Conservation (phyloP, 345 rosid genomes). For the Salix caprea region DNA sequence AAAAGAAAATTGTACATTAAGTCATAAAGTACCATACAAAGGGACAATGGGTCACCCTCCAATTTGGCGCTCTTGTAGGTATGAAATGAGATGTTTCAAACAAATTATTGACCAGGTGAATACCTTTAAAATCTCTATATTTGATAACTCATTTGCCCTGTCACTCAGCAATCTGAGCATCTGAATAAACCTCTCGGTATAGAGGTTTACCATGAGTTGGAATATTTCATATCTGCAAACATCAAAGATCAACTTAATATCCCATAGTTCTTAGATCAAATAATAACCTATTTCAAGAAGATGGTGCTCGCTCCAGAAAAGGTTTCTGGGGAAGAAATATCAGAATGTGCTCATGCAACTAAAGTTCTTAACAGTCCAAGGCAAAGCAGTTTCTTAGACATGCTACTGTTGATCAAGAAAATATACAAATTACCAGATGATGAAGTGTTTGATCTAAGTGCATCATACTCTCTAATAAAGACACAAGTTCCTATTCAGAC, state of each 20-base stretch:
- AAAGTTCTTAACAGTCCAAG: background rate
- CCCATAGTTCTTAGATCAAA: background rate
- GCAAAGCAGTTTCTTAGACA: background rate
- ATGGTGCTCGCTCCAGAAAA: background rate
- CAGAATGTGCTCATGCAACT: background rate
- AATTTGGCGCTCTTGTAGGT: background rate
- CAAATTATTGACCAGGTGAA: background rate
- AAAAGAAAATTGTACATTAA: background rate
- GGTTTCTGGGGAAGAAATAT: background rate
- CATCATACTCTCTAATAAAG: background rate
- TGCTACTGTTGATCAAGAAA: background rate
- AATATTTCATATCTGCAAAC: conserved; percentile 93
- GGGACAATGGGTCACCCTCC: background rate
- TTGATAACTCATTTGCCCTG: conserved; percentile 80
- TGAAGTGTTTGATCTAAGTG: background rate
- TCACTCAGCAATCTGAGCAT: conserved; percentile 97
- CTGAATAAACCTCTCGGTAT: conserved; percentile 97
- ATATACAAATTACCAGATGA: background rate
- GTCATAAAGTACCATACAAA: background rate
- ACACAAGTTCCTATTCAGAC: background rate
- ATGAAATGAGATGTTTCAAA: conserved; percentile 6
- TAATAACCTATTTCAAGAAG: background rate
- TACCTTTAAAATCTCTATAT: conserved; percentile 98
- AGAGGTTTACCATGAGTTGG: conserved; percentile 97
- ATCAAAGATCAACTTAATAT: conserved; percentile 15